Percentiles rank a stretch among this genome's conserved stretches.
Conservation (phyloP, 176 grass and related monocot species). For the Rhynchospora tenuis region DNA sequence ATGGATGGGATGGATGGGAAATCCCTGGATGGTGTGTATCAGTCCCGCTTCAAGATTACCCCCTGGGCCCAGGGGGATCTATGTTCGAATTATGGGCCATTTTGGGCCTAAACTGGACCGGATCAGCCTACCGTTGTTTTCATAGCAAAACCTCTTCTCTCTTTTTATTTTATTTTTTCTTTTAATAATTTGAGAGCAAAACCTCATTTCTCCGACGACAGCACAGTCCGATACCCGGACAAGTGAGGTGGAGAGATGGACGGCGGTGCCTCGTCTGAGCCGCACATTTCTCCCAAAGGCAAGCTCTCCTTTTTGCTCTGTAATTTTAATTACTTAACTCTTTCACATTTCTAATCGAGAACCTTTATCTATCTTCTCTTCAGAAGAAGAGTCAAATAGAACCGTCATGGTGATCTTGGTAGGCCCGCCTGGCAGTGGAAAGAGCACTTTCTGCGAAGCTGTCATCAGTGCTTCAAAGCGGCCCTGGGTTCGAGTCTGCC, state of each 20-base stretch:
- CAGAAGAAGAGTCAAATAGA: slow-evolving; percentile 1
- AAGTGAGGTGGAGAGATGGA: slow-evolving; percentile 4
- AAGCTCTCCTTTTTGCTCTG: background rate
- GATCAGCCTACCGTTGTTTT: background rate
- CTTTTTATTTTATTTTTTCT: too few relatives aligned
- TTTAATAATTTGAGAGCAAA: background rate
- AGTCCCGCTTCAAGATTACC: too few relatives aligned
- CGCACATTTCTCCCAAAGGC: background rate
- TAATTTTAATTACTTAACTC: background rate
- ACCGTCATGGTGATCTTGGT: slow-evolving; percentile 45
- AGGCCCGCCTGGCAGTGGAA: slow-evolving; percentile 74
- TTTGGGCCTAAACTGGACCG: background rate
- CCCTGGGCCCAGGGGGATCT: background rate
- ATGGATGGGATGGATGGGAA: too few relatives aligned
- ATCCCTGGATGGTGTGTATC: too few relatives aligned
- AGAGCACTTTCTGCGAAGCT: slow-evolving; percentile 83
- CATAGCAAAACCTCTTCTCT: background rate
- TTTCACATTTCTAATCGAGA: background rate
- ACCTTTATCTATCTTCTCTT: background rate
- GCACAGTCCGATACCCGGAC: background rate
- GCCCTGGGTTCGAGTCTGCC: slow-evolving; percentile 63
- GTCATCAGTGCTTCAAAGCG: slow-evolving; percentile 34
- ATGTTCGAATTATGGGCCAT: background rate
- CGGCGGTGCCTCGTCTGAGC: background rate
- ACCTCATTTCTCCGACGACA: background rate